These are phyloP conservation scores for Peronospora farinosa DNA, from an alignment of 352 stramenopile species.

Conservation along the genomic window DNA sequence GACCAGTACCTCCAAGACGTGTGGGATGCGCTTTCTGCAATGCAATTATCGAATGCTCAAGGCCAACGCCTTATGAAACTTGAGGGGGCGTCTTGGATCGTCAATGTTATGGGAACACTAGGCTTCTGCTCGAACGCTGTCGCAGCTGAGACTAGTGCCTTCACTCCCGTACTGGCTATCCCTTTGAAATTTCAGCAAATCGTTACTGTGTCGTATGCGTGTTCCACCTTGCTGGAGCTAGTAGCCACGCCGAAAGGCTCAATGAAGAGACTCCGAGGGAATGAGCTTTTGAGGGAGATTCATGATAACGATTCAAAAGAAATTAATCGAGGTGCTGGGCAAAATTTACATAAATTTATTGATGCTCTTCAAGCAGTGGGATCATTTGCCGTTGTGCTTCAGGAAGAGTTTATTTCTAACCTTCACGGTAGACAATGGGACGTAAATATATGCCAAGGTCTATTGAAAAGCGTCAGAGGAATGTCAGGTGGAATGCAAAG, in stretches of 20 bases:
- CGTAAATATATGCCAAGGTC: background rate
- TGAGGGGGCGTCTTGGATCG: constrained; percentile 39
- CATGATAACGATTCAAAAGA: constrained; percentile 4
- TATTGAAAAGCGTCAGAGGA: constrained; percentile 12
- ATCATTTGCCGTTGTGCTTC: constrained; percentile 19
- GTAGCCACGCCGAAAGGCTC: constrained; percentile 45
- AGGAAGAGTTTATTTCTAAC: constrained; percentile 35
- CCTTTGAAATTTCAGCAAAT: constrained; percentile 21
- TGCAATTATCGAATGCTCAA: constrained; percentile 62
- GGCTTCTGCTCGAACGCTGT: background rate
- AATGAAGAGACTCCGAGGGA: constrained; percentile 38
- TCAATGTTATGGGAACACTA: constrained; percentile 20
- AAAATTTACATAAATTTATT: constrained; percentile 14
- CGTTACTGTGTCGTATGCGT: constrained; percentile 19
- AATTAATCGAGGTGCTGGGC: constrained; percentile 3
- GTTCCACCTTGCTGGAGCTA: constrained; percentile 32
- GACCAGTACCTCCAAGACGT: constrained; percentile 19
- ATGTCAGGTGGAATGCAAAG: constrained; percentile 6
- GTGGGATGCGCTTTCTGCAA: constrained; percentile 23
- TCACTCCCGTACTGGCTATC: constrained; percentile 6
- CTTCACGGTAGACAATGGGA: constrained; percentile 16
- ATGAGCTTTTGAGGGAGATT: constrained; percentile 18
- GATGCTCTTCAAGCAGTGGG: constrained; percentile 25
- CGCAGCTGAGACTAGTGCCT: background rate
- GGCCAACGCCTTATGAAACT: constrained; percentile 49